Base-by-base conservation (phyloP, 2,329 filamentous ascomycete genomes). In the Diaporthe destruens region DNA sequence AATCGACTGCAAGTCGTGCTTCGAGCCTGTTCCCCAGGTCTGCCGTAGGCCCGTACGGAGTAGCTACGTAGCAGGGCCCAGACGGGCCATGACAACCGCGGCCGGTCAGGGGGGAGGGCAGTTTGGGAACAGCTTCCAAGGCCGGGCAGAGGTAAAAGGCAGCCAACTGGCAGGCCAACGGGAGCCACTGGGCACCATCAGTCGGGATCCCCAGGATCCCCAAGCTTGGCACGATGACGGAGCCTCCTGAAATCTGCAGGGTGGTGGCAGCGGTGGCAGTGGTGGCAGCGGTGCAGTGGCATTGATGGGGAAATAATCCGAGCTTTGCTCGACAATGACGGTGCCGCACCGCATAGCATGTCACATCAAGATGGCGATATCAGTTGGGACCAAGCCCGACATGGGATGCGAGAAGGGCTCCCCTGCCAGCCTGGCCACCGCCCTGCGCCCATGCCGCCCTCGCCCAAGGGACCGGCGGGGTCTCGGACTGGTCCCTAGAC, bases 281-380 rank as follows among this genome's bases (percentile, higher is more conserved):
- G 29, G 29, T 5, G 16, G 25, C 42, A 51, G 61, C 34, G 61
- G 44, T 65, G 61, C 20, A 51, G 61, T 65, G 61, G 53, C 53
- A 69, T 69, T 57, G 66, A 56, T 69, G 66, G 39, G 57, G 29
- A 36, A 56, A 56, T 57, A 25, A 36, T 49, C 66, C 66, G 53
- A 49, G 53, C 54, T 57, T 39, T 51, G 29, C 32, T 36, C 47
- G 39, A 39, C n/a, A 47, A 66, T 66, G 61, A 66, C 61, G 61
- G 47, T 66, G 61, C 61, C 32, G 61, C 61, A 66, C 32, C 61
- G 47, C 47, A 66, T 36, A 53, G 32, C 20, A 66, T 66, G 61
- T 66, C 61, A 66, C 61, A 66, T 66, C 61, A 66, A 66, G 61
- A 53, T 39, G 61, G 44, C 61, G 47, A 66, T 66, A 66, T 66